Conservation (phyloP, 176 grass and related monocot species). For the Carex cristatella region DNA sequence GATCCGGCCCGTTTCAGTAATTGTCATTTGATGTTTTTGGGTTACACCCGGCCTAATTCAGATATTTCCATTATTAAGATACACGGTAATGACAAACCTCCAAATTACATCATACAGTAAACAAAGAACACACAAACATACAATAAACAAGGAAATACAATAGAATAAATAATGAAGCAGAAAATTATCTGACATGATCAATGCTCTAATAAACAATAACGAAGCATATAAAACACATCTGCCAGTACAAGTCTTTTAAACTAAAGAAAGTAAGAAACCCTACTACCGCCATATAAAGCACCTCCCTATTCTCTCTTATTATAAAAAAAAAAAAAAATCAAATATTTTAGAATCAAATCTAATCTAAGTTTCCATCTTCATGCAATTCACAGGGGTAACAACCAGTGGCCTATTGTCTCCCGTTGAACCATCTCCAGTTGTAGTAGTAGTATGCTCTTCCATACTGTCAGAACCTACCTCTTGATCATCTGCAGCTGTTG, state of each 20-base stretch:
- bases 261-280: slow-evolving; percentile 17
- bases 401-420: slow-evolving; percentile 4
- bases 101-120: background rate
- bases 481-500: slow-evolving; percentile 13
- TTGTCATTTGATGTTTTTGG: background rate
- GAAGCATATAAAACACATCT: slow-evolving; percentile 6
- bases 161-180: slow-evolving; percentile 9
- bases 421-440: slow-evolving; percentile 16
- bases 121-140: background rate
- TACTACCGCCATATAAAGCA: background rate
- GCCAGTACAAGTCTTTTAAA: background rate
- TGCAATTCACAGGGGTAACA: slow-evolving; percentile 17
- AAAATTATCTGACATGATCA: slow-evolving; percentile 5
- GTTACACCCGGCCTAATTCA: background rate
- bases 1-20: background rate
- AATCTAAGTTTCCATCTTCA: slow-evolving; percentile 15
- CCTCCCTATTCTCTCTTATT: slow-evolving; percentile 16
- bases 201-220: slow-evolving; percentile 6
- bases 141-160: background rate
- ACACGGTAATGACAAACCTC: background rate
- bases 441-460: slow-evolving; percentile 6
- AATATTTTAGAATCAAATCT: background rate
- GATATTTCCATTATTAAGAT: background rate
- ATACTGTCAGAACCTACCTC: background rate
- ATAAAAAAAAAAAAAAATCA: slow-evolving; percentile 12